phyloP scores from a whole-genome alignment of 2,329 filamentous ascomycete genomes.

The Neurospora sp. region DNA sequence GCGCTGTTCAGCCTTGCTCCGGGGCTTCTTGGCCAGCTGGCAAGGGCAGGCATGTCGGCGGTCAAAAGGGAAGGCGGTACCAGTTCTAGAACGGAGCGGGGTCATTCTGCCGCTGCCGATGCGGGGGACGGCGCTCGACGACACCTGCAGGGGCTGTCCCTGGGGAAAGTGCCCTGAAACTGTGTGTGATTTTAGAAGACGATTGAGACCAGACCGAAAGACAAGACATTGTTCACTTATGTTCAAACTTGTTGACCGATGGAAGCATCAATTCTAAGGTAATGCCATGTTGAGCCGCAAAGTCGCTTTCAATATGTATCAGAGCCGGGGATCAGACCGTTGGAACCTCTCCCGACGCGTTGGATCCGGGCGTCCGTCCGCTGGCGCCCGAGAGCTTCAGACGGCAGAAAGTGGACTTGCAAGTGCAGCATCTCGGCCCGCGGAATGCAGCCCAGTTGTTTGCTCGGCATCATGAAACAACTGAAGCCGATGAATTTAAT shows the following conservation, averaged over 20 bases:
- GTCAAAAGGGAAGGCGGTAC: conserved; percentile 5
- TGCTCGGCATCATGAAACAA: background rate
- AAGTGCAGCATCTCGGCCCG: background rate
- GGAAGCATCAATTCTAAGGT: background rate
- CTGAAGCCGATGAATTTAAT: background rate
- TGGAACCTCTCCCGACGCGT: background rate
- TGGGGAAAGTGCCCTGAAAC: background rate
- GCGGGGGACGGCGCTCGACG: background rate
- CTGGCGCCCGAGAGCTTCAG: background rate
- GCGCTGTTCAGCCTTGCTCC: background rate
- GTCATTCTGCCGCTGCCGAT: conserved; percentile 3
- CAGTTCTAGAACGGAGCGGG: background rate
- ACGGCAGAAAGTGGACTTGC: background rate
- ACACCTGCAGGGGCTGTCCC: background rate
- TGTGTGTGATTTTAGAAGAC: background rate
- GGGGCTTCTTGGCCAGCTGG: background rate
- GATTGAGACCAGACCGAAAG: background rate
- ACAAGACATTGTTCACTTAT: background rate
- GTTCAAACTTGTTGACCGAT: background rate
- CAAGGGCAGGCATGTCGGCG: conserved; percentile 1
- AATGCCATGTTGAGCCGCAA: background rate
- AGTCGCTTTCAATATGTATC: background rate
- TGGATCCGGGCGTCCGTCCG: background rate
- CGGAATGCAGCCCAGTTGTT: background rate
- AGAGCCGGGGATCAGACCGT: background rate